These are phyloP conservation scores for Sporothrix inflata DNA, from an alignment of 2,329 filamentous ascomycete genomes.

Conservation along the genomic window DNA sequence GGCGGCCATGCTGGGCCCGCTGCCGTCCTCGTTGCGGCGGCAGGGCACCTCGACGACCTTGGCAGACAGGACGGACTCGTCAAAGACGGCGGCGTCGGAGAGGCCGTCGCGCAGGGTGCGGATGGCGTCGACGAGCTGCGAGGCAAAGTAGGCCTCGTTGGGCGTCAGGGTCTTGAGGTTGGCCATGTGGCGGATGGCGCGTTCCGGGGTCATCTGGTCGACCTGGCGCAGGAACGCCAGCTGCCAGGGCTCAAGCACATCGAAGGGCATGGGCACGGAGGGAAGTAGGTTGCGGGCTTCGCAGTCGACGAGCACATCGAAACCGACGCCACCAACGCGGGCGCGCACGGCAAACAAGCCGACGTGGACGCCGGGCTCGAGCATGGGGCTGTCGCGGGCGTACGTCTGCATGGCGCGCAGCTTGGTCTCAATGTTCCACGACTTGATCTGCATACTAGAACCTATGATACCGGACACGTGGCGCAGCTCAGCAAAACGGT, in stretches of 20 bases:
- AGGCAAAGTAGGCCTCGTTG: conserved; percentile 50
- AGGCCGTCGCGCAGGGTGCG: conserved; percentile 47
- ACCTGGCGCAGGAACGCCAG: conserved; percentile 57
- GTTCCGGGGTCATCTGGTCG: conserved; percentile 48
- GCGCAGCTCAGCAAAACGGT: conserved; percentile 72
- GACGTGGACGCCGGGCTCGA: conserved; percentile 58
- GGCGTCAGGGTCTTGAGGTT: conserved; percentile 44
- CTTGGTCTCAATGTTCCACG: conserved; percentile 61
- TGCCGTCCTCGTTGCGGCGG: conserved; percentile 27
- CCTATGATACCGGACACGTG: conserved; percentile 72
- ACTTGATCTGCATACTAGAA: conserved; percentile 73
- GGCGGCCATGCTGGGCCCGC: conserved; percentile 29
- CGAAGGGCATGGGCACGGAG: conserved; percentile 57
- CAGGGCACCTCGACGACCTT: conserved; percentile 50
- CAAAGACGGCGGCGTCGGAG: conserved; percentile 48
- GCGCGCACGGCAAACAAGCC: conserved; percentile 62
- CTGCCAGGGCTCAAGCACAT: conserved; percentile 59
- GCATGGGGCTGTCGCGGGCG: conserved; percentile 50
- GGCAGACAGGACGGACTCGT: conserved; percentile 51
- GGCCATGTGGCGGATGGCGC: conserved; percentile 46
- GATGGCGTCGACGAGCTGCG: conserved; percentile 50
- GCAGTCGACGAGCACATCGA: conserved; percentile 65
- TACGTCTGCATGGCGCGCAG: conserved; percentile 68
- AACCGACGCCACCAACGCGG: conserved; percentile 56
- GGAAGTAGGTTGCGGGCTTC: conserved; percentile 63